These are phyloP conservation scores for Castanospermum australe DNA, from an alignment of 306 rosid species.

Conservation along the genomic window DNA sequence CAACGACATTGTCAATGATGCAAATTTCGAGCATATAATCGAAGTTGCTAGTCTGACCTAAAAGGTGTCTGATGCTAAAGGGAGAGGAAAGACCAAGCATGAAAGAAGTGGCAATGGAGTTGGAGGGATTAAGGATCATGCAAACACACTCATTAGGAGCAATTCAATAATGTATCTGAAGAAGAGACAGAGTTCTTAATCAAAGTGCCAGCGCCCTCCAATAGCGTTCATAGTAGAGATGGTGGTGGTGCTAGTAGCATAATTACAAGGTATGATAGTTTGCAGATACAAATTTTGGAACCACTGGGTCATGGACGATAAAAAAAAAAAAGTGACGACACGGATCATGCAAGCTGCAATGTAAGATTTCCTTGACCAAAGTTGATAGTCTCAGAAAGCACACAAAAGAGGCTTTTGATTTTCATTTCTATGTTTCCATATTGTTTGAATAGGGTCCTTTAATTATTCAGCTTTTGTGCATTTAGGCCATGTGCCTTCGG, in stretches of 20 bases:
- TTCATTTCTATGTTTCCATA: not conserved
- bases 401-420: not conserved
- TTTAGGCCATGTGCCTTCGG: not conserved
- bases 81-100: slow-evolving; percentile 45
- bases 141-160: not conserved
- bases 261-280: not conserved
- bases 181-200: not conserved
- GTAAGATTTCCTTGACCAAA: too few species aligned
- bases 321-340: not conserved
- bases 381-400: not conserved
- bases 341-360: not conserved
- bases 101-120: slow-evolving; percentile 41
- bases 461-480: not conserved
- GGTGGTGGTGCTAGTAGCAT: not conserved
- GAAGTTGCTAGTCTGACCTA: slow-evolving; percentile 33
- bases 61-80: slow-evolving; percentile 24
- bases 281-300: not conserved
- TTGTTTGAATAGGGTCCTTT: not conserved
- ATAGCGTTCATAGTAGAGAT: not conserved
- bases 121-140: slow-evolving; percentile 32
- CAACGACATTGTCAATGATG: slow-evolving; percentile 2
- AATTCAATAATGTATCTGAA: not conserved
- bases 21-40: slow-evolving; percentile 21
- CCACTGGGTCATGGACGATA: not conserved
- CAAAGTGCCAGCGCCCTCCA: not conserved